Conservation (phyloP, 495 filamentous ascomycete genomes). For the Penicillium verhagenii region DNA sequence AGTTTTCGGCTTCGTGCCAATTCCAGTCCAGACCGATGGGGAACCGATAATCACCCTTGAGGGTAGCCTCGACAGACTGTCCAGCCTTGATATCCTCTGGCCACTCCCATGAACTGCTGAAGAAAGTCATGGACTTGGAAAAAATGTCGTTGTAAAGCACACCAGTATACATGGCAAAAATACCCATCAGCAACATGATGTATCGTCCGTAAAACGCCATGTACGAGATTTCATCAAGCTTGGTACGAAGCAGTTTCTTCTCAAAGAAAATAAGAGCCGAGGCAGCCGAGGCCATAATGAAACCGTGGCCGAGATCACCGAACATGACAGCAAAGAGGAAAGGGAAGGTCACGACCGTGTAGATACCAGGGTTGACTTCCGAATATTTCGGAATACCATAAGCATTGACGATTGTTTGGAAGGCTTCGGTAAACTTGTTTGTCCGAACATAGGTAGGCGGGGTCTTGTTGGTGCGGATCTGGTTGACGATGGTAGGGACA, state of each 20-base stretch:
- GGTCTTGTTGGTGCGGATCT: constrained; percentile 92
- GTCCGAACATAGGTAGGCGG: constrained; percentile 95
- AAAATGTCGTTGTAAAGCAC: constrained; percentile 98
- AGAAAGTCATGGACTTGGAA: constrained; percentile 84
- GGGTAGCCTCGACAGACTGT: constrained; percentile 57
- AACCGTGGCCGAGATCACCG: constrained; percentile 90
- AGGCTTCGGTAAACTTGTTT: constrained; percentile 96
- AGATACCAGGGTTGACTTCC: constrained; percentile 94
- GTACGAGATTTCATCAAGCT: constrained; percentile 88
- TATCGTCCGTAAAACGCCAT: constrained; percentile 99
- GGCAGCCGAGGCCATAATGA: constrained; percentile 78
- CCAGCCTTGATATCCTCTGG: constrained; percentile 64
- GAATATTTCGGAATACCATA: constrained; percentile 96
- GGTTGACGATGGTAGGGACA: constrained; percentile 96
- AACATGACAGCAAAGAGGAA: constrained; percentile 98
- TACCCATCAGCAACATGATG: constrained; percentile 96
- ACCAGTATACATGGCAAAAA: constrained; percentile 96
- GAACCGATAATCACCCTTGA: constrained; percentile 76
- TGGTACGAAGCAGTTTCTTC: constrained; percentile 75
- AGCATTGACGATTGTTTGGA: constrained; percentile 98
- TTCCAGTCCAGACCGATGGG: constrained; percentile 96
- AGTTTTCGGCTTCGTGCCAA: constrained; percentile 95
- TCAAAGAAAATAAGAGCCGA: constrained; percentile 94
- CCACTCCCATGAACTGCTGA: constrained; percentile 87
- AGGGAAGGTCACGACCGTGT: constrained; percentile 94